Base-by-base conservation (phyloP, 2,329 filamentous ascomycete species). In the Verticillium dahliae region DNA sequence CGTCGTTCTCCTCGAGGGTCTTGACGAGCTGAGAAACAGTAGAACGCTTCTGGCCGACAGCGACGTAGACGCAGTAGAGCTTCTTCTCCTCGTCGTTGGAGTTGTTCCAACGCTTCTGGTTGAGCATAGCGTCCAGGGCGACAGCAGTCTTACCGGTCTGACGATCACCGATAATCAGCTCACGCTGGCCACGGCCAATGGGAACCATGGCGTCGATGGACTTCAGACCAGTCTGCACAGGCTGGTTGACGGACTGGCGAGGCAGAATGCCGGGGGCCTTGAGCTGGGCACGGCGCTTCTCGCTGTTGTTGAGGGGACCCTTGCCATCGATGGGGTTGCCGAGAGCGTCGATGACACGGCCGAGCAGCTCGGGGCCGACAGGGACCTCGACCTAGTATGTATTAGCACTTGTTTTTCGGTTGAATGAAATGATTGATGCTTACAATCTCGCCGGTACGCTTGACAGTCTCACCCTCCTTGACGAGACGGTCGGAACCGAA, bases 401-500 rank as follows among this genome's bases (percentile, higher is more conserved):
- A 63, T 76, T 66, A 76, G 69, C 9, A 64, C 50, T 22, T 27
- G 27, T 31, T 56, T 41, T 18, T 3, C 15, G 15, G 50, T 45
- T 22, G 27, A 15, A 41, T 55, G 33, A 57, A 27, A 18, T 54
- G 58, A 18, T 22, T 38, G 65, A 57, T 62, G 85, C 92, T 82
- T 82, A 97, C 95, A 89, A 99, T 99, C 84, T 96, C 86, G 80
- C 95, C 95, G 74, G 95, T 99, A 89, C 95, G 94, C 90, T 97
- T 98, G 82, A 99, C 95, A 70, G 91, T 94, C 87, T 99, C 94
- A 77, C 95, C 95, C 84, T 99, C 95, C 87, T 92, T 95, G 88
- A 99, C 95, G 74, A 97, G 87, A 93, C 95, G 93, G 85, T 99
- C 95, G 77, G 95, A 98, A 89, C 95, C 95, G 88, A 99, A 99